Base-by-base conservation (phyloP, 495 filamentous ascomycete species). In the Tuber umbilicatum region DNA sequence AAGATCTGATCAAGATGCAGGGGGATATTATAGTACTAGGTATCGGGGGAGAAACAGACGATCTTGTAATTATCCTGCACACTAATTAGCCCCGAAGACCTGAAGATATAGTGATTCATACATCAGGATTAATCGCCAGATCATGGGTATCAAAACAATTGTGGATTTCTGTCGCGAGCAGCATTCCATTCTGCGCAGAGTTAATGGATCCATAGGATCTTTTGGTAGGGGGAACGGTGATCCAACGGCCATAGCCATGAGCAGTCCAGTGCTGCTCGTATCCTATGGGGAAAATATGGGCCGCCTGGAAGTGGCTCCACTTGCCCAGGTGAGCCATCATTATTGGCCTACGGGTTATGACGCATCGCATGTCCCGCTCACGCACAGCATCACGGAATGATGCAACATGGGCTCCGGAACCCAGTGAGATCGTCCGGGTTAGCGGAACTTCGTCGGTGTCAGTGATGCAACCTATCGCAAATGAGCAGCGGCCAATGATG, bases 271-370 rank as follows among this genome's bases (percentile, higher is more conserved):
- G 73, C 16, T 47, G 68, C 72, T 84, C 78, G 70, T 81, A 79
- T 14, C 79, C 83, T 40, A 84, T 77, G 37, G 83, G 84, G 70
- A 85, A 84, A 45, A 85, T 83, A 74, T 84, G 80, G 37, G 80
- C 82, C 68, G 81, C 81, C 39, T 85, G 73, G 67, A 84, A 85
- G 41, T 76, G 78, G 12, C 14, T 47, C 75, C 79, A 83, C 67
- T 71, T 70, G 67, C 50, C 41, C 35, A n/a, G 41, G 43, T 45
- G 43, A 45, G 43, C 43, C 43, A 45, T 45, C 43, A 1, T 45
- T 45, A 45, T 45, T 41, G 70, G 47, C 50, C 74, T 35, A 27
- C 81, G 78, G 50, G 81, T 82, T 74, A 84, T 79, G 75, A 84
- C 81, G 70, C 84, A 84, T 79, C 80, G 71, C 43, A 64, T 38